Conservation (phyloP, 108 stramenopile genomes). For the Cyclotella cryptica region DNA sequence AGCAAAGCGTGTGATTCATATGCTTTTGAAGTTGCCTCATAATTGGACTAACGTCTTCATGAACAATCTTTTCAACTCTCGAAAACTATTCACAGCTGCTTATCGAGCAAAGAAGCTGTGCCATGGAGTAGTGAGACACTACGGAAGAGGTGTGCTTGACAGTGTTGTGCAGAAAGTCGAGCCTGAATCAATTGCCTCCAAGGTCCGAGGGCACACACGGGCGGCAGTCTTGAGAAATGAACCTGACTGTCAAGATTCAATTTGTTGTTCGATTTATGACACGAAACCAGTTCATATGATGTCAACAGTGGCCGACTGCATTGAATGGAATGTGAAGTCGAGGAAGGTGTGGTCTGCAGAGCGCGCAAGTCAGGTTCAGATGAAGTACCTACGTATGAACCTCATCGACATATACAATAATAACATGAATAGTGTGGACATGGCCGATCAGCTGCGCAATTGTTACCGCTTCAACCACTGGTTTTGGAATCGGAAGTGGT, state of each 20-base stretch:
- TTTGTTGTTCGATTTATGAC: slow-evolving; percentile 25
- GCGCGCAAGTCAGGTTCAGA: not conserved
- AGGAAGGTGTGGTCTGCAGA: slow-evolving; percentile 29
- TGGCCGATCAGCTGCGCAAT: slow-evolving; percentile 28
- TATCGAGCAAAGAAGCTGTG: not conserved
- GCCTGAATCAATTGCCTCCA: not conserved
- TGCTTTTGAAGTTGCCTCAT: slow-evolving; percentile 9
- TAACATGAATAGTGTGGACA: not conserved
- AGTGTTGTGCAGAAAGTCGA: not conserved
- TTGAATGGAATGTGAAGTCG: slow-evolving; percentile 36
- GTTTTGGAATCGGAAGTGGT: not conserved
- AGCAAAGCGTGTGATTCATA: slow-evolving; percentile 11
- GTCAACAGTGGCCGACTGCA: slow-evolving; percentile 18
- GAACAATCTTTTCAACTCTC: slow-evolving; percentile 28
- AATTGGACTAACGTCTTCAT: slow-evolving; percentile 23
- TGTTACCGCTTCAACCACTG: slow-evolving; percentile 33
- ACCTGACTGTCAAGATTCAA: slow-evolving; percentile 8
- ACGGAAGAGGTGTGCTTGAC: not conserved
- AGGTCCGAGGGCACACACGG: slow-evolving; percentile 4
- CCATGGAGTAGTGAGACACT: slow-evolving; percentile 7
- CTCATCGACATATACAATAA: slow-evolving; percentile 36
- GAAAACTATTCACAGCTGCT: slow-evolving; percentile 9
- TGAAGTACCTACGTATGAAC: slow-evolving; percentile 24
- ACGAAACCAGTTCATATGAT: slow-evolving; percentile 40
- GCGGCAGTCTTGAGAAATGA: slow-evolving; percentile 16